Conservation (phyloP, 2,329 filamentous ascomycete genomes). For the Leptodontidium sp. region DNA sequence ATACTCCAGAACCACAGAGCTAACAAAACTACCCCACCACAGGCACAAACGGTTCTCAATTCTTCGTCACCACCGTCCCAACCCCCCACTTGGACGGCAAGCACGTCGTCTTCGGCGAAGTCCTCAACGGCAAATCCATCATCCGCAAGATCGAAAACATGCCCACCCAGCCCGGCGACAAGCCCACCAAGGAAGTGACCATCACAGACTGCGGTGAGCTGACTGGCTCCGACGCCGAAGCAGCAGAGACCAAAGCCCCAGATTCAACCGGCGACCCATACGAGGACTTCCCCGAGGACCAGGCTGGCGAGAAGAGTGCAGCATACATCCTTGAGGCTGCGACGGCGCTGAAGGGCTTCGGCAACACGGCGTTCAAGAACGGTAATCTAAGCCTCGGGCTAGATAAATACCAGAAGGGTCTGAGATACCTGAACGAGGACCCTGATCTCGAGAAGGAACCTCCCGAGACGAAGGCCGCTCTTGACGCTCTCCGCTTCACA, state of each 20-base stretch:
- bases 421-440: conserved; percentile 89
- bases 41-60: conserved; percentile 96
- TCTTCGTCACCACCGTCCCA: conserved; percentile 96
- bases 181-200: conserved; percentile 75
- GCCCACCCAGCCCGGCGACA: conserved; percentile 77
- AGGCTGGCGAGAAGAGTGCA: conserved; percentile 66
- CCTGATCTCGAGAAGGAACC: conserved; percentile 77
- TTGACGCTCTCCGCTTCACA: conserved; percentile 80
- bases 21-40: not conserved
- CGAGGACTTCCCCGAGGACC: conserved; percentile 95
- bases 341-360: conserved; percentile 85
- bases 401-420: conserved; percentile 92
- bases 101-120: conserved; percentile 97
- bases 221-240: conserved; percentile 71
- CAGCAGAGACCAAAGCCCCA: conserved; percentile 71
- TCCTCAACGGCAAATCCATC: conserved; percentile 90
- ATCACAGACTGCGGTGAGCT: conserved; percentile 90
- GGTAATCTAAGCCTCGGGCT: conserved; percentile 75
- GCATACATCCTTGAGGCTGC: conserved; percentile 79
- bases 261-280: conserved; percentile 89
- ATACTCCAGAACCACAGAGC: not conserved
- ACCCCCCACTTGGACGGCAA: conserved; percentile 95
- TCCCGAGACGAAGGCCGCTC: conserved; percentile 68
- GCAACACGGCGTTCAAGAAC: conserved; percentile 89
- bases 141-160: conserved; percentile 91